A percentile compares a stretch with the other conserved stretches of the same genome.
Conservation (phyloP, 176 grass and related monocot species). For the Zoysia japonica region DNA sequence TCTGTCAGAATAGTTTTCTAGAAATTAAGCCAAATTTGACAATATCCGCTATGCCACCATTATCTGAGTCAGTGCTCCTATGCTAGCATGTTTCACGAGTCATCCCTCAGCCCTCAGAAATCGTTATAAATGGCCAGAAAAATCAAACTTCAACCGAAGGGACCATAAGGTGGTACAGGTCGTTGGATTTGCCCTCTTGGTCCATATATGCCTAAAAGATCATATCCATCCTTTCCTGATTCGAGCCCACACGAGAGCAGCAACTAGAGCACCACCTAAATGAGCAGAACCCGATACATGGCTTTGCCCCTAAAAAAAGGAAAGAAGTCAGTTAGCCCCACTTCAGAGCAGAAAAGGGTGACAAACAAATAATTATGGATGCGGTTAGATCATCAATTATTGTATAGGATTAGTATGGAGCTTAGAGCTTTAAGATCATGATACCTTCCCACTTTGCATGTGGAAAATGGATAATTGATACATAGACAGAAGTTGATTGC, state of each 20-base stretch:
- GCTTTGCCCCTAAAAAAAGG: constrained; percentile 49
- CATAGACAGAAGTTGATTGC: not conserved
- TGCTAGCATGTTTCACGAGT: constrained; percentile 4
- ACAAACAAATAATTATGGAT: constrained; percentile 8
- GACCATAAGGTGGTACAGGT: not conserved
- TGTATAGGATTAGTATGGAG: not conserved
- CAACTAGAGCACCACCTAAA: constrained; percentile 74
- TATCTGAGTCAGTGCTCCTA: not conserved
- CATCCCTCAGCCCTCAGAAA: not conserved
- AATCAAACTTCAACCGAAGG: not conserved
- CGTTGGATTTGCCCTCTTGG: not conserved
- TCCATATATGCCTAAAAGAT: constrained; percentile 32
- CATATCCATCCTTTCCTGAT: constrained; percentile 64
- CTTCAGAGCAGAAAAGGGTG: not conserved
- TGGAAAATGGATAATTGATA: not conserved
- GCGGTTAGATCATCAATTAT: not conserved
- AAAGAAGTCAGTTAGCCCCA: constrained; percentile 14
- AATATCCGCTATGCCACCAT: not conserved
- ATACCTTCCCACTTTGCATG: not conserved
- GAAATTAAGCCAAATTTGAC: not conserved
- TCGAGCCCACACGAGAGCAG: constrained; percentile 63
- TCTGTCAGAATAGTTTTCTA: not conserved
- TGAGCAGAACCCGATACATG: constrained; percentile 60
- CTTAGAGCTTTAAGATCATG: constrained; percentile 4
- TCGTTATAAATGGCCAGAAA: not conserved